Evolutionary conservation across 257 asterid species (phyloP), one percentile per base, ranked within the genome.

Genomic region (Lithospermum erythrorhizon): DNA sequence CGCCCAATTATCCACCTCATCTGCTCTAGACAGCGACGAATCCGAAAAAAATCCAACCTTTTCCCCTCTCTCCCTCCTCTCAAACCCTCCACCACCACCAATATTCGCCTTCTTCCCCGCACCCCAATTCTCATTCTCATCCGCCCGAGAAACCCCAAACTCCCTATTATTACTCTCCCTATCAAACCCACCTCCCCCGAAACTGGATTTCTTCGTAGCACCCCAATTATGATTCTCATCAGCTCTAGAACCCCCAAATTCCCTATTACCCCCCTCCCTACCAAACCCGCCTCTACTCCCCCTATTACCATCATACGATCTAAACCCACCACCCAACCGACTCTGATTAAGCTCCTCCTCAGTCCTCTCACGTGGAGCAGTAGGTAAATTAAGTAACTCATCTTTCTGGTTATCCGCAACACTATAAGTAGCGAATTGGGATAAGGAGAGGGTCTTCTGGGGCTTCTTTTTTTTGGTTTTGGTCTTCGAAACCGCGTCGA

Each of bases 91-190:
- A 45, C 67, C 73, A 17, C 75, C 65, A 29, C 79, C 47, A 35
- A 3, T 35, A 13, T 2, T 23, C 0, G 75, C 66, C 67, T 76
- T 82, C 90, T 90, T 90, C 9, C 75, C 78, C 4, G 86, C 72
- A 9, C 82, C 96, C 98, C 98, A 90, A 63, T 86, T 75, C 62
- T 90, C 98, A 62, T 57, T 82, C 77, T 87, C 96, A 21, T 90
- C 98, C 11, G 98, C 98, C 69, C 95, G 87, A 24, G 98, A 87
- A 62, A 77, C 76, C 24, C 53, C 62, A 41, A 73, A 71, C 57
- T 87, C 97, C 6, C n/a, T n/a, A n/a, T n/a, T n/a, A n/a, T n/a
- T n/a, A n/a, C n/a, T n/a, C 57, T 87, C 97, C 6, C 87, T 75
- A 27, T 27, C 32, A 27, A 27, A 27, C 32, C 6, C 32, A 27